Evolutionary conservation across 768 basidiomycete species (phyloP), one percentile per base, ranked within the genome.

Genomic region (Leccinum imitatum): DNA sequence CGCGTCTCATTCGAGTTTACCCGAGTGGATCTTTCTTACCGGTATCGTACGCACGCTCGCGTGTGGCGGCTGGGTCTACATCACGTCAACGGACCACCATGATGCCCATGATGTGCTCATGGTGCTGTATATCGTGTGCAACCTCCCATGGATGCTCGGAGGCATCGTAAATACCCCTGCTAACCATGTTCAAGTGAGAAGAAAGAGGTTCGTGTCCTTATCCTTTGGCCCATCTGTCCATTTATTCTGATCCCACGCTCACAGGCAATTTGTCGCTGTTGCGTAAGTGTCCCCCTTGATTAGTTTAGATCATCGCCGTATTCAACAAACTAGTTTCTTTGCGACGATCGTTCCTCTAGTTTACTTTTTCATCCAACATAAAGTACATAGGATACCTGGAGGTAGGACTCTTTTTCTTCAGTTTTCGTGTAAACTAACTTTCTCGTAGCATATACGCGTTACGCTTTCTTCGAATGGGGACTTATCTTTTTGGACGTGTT

Each of bases 31-130:
- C 19, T 81, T 88, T 37, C 64, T 84, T 9, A 75, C 80, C 41
- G 92, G 92, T 0, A 63, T 93, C 21, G 69, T 90, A 17, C 80
- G 93, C 59, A 93, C 93, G 0, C 71, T 95, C 33, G 80, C 84
- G 3, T 95, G 93, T 66, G 94, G 91, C 33, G 93, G 94, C 27
- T 96, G 93, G 93, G 91, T 95, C 30, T 96, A 87, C 67, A 85
- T 95, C 67, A 95, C 94, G 0, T 91, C 90, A 3, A 84, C 76
- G 54, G 93, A 95, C 69, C 82, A 90, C 74, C 91, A 93, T 65
- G 88, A 90, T 67, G 78, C 80, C 14, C 94, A 96, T 74, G 94
- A 96, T 70, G 74, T 93, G 39, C 84, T 87, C 69, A 96, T 96
- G 94, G 86, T 95, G 60, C 72, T 82, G 54, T 96, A 95, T 69